Evolutionary conservation across 148 eudicot genomes (phyloP).

Genomic region (Rhododendron williamsianum): DNA sequence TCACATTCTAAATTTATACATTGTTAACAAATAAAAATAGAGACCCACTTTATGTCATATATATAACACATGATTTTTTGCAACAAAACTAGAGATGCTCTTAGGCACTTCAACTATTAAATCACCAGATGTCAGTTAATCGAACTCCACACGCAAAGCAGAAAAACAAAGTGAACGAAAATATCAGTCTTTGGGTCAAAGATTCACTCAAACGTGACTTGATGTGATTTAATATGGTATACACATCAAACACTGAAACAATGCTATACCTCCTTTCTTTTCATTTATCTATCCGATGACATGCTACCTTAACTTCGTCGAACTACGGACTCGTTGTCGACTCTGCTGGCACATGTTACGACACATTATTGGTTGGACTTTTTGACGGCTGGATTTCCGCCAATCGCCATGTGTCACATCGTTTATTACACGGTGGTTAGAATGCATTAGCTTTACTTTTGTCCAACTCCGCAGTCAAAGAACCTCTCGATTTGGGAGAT

Average conservation of each 20-base stretch:
- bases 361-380: slow-evolving; percentile 49
- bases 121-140: slow-evolving; percentile 21
- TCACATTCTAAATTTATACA: no score
- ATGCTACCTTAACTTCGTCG: slow-evolving; percentile 82
- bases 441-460: slow-evolving; percentile 28
- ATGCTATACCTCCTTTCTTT: background rate
- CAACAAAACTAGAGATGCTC: no score
- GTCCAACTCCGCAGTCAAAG: slow-evolving; percentile 25
- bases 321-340: slow-evolving; percentile 59
- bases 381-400: slow-evolving; percentile 16
- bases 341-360: slow-evolving; percentile 38
- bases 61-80: no score
- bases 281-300: background rate
- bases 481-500: background rate
- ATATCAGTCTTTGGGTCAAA: slow-evolving; percentile 11
- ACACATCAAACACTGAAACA: background rate
- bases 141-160: slow-evolving; percentile 30
- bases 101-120: slow-evolving; percentile 24
- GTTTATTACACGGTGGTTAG: slow-evolving; percentile 37
- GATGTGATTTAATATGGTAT: slow-evolving; percentile 24
- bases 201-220: slow-evolving; percentile 10
- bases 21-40: no score
- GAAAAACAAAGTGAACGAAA: slow-evolving; percentile 5
- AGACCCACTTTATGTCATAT: no score
- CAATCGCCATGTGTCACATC: slow-evolving; percentile 31